These are phyloP conservation scores for Fraxinus baroniana DNA, from an alignment of 305 asterid genomes.

Conservation along the genomic window DNA sequence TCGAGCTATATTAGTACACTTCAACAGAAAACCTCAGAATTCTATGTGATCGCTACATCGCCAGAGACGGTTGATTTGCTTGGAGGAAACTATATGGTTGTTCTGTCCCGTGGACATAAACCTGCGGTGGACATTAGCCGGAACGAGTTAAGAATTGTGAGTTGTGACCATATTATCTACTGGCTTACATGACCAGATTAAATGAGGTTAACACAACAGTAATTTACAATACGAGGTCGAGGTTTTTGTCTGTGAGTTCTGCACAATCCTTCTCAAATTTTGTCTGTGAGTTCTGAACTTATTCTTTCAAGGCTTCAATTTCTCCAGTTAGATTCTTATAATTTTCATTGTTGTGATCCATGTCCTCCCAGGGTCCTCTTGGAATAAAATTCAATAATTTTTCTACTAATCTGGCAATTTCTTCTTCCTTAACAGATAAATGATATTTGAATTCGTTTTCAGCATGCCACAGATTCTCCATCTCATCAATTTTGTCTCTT, in stretches of 20 bases:
- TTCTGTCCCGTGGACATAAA: neutral
- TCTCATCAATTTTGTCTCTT: conserved; percentile 38
- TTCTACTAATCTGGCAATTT: neutral
- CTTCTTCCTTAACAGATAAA: conserved; percentile 53
- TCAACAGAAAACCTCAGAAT: neutral
- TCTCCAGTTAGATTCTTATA: conserved; percentile 39
- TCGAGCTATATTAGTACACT: neutral
- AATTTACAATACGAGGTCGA: conserved; percentile 47
- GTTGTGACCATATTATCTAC: neutral
- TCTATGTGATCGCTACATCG: neutral
- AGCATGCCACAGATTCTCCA: conserved; percentile 37
- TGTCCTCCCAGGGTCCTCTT: neutral
- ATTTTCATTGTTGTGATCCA: conserved; percentile 11
- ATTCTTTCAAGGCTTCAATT: conserved; percentile 50
- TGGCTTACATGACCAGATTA: neutral
- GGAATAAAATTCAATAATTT: neutral
- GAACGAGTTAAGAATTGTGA: neutral
- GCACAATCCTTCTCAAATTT: conserved; percentile 65
- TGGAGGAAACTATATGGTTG: neutral
- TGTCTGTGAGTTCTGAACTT: conserved; percentile 32
- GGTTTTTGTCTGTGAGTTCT: conserved; percentile 85
- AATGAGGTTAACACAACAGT: neutral
- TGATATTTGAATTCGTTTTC: conserved; percentile 42
- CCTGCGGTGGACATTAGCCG: neutral
- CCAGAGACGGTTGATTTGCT: neutral